Conservation (phyloP, 345 rosid genomes). For the Aquilaria yunnanensis region DNA sequence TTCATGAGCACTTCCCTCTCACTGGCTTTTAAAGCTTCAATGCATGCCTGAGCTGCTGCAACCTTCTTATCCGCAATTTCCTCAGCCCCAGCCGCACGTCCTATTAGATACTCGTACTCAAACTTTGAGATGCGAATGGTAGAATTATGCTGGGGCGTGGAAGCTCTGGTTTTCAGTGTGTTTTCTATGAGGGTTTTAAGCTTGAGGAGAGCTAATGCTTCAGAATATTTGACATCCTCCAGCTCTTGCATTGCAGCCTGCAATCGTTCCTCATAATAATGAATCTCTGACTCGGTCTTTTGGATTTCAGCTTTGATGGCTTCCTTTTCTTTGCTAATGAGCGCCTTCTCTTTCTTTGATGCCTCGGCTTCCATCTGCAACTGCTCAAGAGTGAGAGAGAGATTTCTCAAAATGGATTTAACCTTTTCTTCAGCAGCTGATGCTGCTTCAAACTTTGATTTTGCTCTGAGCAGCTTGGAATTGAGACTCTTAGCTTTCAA, state of each 20-base stretch:
- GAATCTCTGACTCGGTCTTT: constrained; percentile 45
- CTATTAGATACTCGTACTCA: constrained; percentile 73
- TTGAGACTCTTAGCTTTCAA: constrained; percentile 44
- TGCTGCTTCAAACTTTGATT: constrained; percentile 48
- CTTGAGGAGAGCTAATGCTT: constrained; percentile 50
- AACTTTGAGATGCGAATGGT: constrained; percentile 62
- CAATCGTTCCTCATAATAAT: constrained; percentile 48
- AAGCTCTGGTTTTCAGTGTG: constrained; percentile 40
- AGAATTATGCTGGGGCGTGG: constrained; percentile 29
- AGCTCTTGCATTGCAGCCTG: constrained; percentile 56
- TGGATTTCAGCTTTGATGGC: constrained; percentile 35
- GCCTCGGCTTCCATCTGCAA: constrained; percentile 51
- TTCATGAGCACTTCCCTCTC: constrained; percentile 64
- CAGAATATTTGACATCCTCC: constrained; percentile 45
- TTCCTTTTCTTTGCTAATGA: constrained; percentile 37
- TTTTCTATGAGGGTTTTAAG: constrained; percentile 42
- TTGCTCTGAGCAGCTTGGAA: constrained; percentile 69
- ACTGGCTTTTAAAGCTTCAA: constrained; percentile 69
- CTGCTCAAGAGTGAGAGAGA: constrained; percentile 50
- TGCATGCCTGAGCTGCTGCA: constrained; percentile 92
- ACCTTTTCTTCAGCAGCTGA: constrained; percentile 53
- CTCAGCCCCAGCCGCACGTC: constrained; percentile 52
- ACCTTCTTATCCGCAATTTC: constrained; percentile 86
- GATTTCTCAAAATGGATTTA: constrained; percentile 35
- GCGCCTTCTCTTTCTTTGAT: constrained; percentile 51